Conservation (phyloP, 345 rosid genomes). For the Dipteronia sinensis region DNA sequence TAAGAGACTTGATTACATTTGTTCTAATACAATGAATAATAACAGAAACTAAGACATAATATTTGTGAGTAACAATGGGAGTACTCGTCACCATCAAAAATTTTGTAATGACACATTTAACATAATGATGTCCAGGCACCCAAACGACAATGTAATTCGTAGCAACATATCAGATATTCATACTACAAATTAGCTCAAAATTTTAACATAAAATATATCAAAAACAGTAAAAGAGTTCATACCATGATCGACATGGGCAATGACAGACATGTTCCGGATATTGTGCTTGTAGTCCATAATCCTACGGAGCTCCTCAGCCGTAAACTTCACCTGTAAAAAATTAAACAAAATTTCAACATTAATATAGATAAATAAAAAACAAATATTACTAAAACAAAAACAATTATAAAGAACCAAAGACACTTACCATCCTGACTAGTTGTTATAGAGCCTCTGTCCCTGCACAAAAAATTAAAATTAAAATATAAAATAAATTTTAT, state of each 20-base stretch:
- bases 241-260: conserved; percentile 72
- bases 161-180: neutral
- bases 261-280: conserved; percentile 65
- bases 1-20: too few relatives aligned
- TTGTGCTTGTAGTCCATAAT: conserved; percentile 66
- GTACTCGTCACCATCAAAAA: neutral
- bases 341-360: neutral
- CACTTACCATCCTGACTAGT: conserved; percentile 32
- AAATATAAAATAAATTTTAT: too few relatives aligned
- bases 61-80: neutral
- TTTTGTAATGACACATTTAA: too few relatives aligned
- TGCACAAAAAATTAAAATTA: neutral
- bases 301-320: conserved; percentile 59
- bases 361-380: neutral
- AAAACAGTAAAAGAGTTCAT: neutral
- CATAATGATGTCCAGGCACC: too few relatives aligned
- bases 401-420: neutral
- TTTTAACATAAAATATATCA: too few relatives aligned
- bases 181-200: neutral
- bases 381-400: neutral
- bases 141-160: neutral
- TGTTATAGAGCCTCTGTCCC: conserved; percentile 10
- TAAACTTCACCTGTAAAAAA: conserved; percentile 59
- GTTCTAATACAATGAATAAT: too few relatives aligned
- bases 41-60: neutral